phyloP scores from a whole-genome alignment of 257 asterid genomes.

The Haberlea rhodopensis region DNA sequence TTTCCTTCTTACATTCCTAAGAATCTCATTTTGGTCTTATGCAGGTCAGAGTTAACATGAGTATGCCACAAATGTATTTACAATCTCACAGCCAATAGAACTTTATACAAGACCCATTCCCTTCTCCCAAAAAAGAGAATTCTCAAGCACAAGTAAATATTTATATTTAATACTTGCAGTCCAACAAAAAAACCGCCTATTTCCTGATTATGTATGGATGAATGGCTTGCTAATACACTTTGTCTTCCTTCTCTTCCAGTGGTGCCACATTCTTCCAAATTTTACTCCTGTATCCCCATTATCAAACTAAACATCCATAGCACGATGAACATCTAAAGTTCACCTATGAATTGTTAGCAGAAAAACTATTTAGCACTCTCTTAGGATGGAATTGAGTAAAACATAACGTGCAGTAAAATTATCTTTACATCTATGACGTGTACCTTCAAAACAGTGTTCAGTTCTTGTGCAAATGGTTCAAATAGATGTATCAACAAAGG shows the following conservation, averaged over 20 bases:
- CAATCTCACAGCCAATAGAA: neutral
- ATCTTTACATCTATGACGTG: constrained; percentile 2
- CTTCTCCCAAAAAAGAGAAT: too few species aligned
- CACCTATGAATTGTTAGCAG: constrained; percentile 9
- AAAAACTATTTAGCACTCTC: constrained; percentile 8
- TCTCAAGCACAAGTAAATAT: too few species aligned
- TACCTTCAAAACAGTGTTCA: constrained; percentile 8
- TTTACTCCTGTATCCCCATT: too few species aligned
- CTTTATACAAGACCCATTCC: too few species aligned
- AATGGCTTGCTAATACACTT: too few species aligned
- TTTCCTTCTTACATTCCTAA: constrained; percentile 11
- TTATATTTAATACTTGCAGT: too few species aligned
- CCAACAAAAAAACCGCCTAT: too few species aligned
- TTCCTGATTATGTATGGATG: too few species aligned
- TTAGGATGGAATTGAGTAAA: constrained; percentile 8
- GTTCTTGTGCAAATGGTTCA: neutral
- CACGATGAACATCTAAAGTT: too few species aligned
- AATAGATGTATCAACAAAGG: constrained; percentile 9
- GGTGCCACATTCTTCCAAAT: too few species aligned
- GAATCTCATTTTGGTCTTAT: constrained; percentile 12
- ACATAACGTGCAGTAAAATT: constrained; percentile 5
- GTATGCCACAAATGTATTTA: neutral
- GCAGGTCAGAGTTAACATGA: neutral
- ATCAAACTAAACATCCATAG: too few species aligned
- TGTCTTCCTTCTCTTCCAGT: too few species aligned